Evolutionary conservation across 2,329 filamentous ascomycete genomes (phyloP), one percentile per base, ranked within the genome.

Genomic region (Fusarium cicatricum): DNA sequence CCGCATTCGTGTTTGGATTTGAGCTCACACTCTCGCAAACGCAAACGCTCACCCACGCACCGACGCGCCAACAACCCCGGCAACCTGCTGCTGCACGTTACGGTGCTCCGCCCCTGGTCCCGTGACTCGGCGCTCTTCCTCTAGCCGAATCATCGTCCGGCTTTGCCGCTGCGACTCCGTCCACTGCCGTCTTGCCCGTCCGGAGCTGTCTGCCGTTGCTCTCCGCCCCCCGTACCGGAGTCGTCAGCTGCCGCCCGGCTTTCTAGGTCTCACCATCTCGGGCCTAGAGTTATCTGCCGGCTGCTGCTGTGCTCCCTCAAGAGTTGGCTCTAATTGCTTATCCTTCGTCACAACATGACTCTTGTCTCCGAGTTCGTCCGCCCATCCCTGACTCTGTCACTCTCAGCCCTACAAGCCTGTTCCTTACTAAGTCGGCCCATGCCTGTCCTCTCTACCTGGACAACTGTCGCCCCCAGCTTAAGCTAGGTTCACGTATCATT

Each of bases 311-410:
- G 34, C 46, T 55, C 50, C 44, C 29, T 15, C 29, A 38, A 41
- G 11, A 41, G 19, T 32, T 46, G 48, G 38, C 48, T 49, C 10
- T 31, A 40, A 52, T 55, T 49, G 31, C 40, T 55, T 32, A 45
- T 40, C 40, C 40, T 42, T 60, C 39, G 41, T 39, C 43, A 31
- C 53, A 62, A 59, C 58, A 70, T 70, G 67, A 66, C 65, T 54
- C 64, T 70, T 52, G 67, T 70, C 58, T 70, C 67, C 55, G 67
- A 70, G 67, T 70, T 65, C 63, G 67, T 70, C 55, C 51, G 50
- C 60, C 61, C 42, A 66, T 19, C 52, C 52, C 31, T 56, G 53
- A 44, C 44, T 40, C 47, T 42, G 3, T 16, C 11, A 38, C 32
- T 31, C 36, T 31, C 49, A 39, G 45, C 45, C 32, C 37, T 47